These are phyloP conservation scores for Trichosanthes truncata DNA, from an alignment of 306 rosid genomes.

Conservation along the genomic window DNA sequence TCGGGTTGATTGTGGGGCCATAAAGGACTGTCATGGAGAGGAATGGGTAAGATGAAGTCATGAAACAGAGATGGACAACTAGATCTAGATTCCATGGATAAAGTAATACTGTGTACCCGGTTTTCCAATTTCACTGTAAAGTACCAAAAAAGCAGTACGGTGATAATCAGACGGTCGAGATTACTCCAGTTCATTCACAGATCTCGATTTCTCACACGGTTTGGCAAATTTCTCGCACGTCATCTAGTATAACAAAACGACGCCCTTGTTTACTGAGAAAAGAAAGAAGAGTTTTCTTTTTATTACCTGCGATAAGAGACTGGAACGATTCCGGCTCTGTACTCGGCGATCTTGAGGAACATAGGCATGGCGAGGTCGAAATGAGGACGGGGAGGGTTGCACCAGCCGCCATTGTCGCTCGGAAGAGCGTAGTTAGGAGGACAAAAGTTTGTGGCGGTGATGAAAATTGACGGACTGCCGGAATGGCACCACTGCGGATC, in stretches of 20 bases:
- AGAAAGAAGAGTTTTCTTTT: background rate
- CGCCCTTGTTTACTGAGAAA: background rate
- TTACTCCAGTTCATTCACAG: background rate
- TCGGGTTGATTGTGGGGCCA: background rate
- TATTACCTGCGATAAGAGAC: constrained; percentile 65
- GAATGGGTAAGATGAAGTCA: background rate
- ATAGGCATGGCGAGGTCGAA: constrained; percentile 89
- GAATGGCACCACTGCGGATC: constrained; percentile 74
- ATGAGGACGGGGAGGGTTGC: constrained; percentile 80
- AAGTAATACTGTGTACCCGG: background rate
- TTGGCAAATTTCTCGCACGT: background rate
- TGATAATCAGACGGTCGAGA: background rate
- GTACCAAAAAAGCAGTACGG: background rate
- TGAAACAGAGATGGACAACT: background rate
- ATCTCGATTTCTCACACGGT: background rate
- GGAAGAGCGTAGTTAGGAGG: constrained; percentile 55
- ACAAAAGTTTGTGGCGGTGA: constrained; percentile 79
- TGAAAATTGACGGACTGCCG: constrained; percentile 60
- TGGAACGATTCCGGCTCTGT: constrained; percentile 85
- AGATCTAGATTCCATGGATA: background rate
- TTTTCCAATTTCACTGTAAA: background rate
- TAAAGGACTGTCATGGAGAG: background rate
- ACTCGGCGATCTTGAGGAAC: constrained; percentile 75
- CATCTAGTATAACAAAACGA: background rate
- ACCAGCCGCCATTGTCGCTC: constrained; percentile 81